phyloP scores from a whole-genome alignment of 805 yeast genomes.

The Candida loeiensis region DNA sequence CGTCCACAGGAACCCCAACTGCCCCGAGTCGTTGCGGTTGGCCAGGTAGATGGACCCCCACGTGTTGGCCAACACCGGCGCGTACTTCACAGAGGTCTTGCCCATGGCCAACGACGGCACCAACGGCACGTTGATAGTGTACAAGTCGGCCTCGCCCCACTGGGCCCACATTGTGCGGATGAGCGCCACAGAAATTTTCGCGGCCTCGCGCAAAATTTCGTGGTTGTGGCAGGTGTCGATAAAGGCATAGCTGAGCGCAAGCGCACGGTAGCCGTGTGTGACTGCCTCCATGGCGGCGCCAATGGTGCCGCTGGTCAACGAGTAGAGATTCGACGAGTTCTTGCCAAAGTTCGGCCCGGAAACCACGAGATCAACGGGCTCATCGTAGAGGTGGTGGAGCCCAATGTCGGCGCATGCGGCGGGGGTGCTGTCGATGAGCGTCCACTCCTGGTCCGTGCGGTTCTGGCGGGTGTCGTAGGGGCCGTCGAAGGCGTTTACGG shows the following conservation, averaged over 20 bases:
- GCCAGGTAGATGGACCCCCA: slow-evolving; percentile 68
- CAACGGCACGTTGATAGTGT: slow-evolving; percentile 82
- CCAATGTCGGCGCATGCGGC: slow-evolving; percentile 95
- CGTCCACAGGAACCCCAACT: slow-evolving; percentile 66
- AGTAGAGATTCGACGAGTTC: slow-evolving; percentile 84
- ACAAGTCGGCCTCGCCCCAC: slow-evolving; percentile 68
- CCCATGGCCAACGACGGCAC: slow-evolving; percentile 48
- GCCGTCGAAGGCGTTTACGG: slow-evolving; percentile 53
- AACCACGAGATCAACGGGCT: slow-evolving; percentile 76
- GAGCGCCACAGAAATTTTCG: slow-evolving; percentile 61
- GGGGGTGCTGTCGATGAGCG: slow-evolving; percentile 86
- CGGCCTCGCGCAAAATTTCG: slow-evolving; percentile 56
- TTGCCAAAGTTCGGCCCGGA: slow-evolving; percentile 97
- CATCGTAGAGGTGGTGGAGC: slow-evolving; percentile 57
- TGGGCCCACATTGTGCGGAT: slow-evolving; percentile 54
- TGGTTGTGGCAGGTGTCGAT: slow-evolving; percentile 48
- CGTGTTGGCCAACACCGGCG: slow-evolving; percentile 76
- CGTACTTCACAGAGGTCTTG: slow-evolving; percentile 59
- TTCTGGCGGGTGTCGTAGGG: slow-evolving; percentile 47
- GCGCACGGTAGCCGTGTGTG: slow-evolving; percentile 61
- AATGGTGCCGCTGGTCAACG: slow-evolving; percentile 88
- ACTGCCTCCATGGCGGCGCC: slow-evolving; percentile 97
- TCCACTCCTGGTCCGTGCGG: slow-evolving; percentile 66
- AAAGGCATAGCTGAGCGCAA: slow-evolving; percentile 88
- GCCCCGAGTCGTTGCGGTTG: slow-evolving; percentile 21